Conservation (phyloP, 2,329 filamentous ascomycete species). For the Xylaria sp. region DNA sequence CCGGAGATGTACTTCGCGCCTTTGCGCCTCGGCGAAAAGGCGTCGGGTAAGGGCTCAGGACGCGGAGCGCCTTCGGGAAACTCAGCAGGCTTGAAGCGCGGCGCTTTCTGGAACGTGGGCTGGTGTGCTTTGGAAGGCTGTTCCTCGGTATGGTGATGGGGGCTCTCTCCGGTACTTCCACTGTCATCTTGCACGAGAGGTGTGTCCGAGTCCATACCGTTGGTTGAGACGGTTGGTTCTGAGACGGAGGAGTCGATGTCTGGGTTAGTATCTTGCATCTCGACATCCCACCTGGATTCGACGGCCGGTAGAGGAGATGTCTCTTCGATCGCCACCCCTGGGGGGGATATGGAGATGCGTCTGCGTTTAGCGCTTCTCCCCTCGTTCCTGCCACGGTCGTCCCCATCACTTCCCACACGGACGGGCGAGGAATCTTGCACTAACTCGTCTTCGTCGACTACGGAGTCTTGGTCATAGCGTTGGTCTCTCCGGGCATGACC, state of each 20-base stretch:
- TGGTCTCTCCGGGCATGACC: background rate
- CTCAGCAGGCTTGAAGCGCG: conserved; percentile 53
- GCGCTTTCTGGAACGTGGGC: conserved; percentile 52
- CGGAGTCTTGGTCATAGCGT: conserved; percentile 11
- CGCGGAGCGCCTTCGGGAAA: conserved; percentile 27
- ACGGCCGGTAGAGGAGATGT: conserved; percentile 10
- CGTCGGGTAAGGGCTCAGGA: conserved; percentile 51
- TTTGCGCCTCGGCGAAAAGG: conserved; percentile 54
- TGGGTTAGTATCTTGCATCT: conserved; percentile 37
- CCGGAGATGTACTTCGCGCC: conserved; percentile 53
- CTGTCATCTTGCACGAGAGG: conserved; percentile 20
- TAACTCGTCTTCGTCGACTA: conserved; percentile 32
- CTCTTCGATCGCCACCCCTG: conserved; percentile 29
- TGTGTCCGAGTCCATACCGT: conserved; percentile 15
- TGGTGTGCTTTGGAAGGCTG: conserved; percentile 34
- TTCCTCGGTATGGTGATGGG: conserved; percentile 23
- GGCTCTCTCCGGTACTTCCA: conserved; percentile 5
- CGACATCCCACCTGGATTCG: conserved; percentile 29
- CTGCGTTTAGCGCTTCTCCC: conserved; percentile 51
- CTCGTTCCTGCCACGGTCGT: conserved; percentile 15
- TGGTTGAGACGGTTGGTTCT: background rate
- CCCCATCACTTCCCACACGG: conserved; percentile 12
- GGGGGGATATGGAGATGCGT: conserved; percentile 51
- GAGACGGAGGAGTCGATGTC: conserved; percentile 35
- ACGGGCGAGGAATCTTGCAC: conserved; percentile 44